Evolutionary conservation across 352 stramenopile genomes (phyloP), one percentile per base, ranked within the genome.

Genomic region (Phytophthora pluvialis): DNA sequence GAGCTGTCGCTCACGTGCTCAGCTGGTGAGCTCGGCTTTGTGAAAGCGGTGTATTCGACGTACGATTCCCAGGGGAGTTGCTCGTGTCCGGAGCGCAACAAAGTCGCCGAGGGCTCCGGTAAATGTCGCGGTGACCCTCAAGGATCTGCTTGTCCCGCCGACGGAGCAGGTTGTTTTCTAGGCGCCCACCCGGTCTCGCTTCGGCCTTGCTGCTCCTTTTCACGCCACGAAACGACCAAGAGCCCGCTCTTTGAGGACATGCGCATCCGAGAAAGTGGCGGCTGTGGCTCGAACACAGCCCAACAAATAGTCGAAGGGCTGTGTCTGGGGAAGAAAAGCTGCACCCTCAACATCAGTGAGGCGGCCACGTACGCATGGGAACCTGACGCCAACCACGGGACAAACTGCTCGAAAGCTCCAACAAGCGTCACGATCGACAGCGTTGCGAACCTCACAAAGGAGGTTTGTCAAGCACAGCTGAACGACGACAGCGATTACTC

Each of bases 11-110:
- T 95, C 10, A 69, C 80, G 13, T 95, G 86, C 48, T 70, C 83
- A 2, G 78, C 84, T 0, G 84, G 86, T 40, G 80, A 91, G 43
- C 89, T 95, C 12, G 85, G 81, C 4, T 91, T 90, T 56, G 55
- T 95, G 21, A 90, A 93, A 70, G 83, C 84, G 1, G 67, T 91
- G 11, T 95, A 95, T 64, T 95, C 86, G 21, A 68, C 64, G 9
- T 75, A 88, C 18, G 78, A 78, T 18, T 56, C 64, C 0, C 84
- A 95, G 36, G 86, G 86, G 5, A 81, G 68, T 2, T 95, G 86
- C 47, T 56, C 72, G 4, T 93, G 86, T 45, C 86, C 86, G 0
- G 77, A 91, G 44, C 58, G 67, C 35, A 91, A 93, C 48, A 88
- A 86, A 18, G 81, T 92, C 26, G 69, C 79, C 1, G 81, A 82